Evolutionary conservation across 1,284 basidiomycete genomes (phyloP), one percentile per base, ranked within the genome.

Genomic region (Singerocomus inundabilis): DNA sequence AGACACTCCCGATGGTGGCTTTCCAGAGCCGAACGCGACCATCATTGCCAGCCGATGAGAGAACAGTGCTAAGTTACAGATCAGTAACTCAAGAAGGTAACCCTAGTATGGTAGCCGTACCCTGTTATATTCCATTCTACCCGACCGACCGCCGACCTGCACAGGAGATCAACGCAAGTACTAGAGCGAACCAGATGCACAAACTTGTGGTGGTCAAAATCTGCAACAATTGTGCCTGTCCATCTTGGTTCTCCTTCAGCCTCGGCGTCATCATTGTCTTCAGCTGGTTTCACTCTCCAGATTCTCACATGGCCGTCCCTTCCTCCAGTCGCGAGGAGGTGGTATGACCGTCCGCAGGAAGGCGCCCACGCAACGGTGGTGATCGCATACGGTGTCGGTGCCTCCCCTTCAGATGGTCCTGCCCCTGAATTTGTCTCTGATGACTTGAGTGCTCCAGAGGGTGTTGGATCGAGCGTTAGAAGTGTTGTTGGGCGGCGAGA

Each of bases 61-160:
- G 74, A 3, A 95, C 81, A 10, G 93, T 96, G 3, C 93, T 94
- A 18, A 62, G 9, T 34, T 46, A 29, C 21, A 24, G 16, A 37
- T 63, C 21, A 60, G 49, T 26, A 48, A 43, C 18, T 31, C 31
- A 13, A 12, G 11, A 37, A 48, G 29, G 36, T 11, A 48, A 42
- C 9, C 21, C 41, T 16, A 16, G 1, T 13, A 9, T n/a, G 44
- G 46, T 68, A 8, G 24, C 63, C 82, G 47, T 63, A 92, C 84
- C 90, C 93, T 50, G 85, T 95, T 57, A 93, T 82, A 70, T 87
- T 96, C 92, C 84, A 96, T 63, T 85, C 92, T 12, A 86, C 92
- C 57, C 80, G 78, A 18, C 79, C 86, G 31, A 88, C 82, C 35
- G 76, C 77, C 7, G 83, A 82, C 57, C 82, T 86, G 18, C 16